phyloP scores from a whole-genome alignment of 805 yeast genomes.

The Spathaspora gorwiae region DNA sequence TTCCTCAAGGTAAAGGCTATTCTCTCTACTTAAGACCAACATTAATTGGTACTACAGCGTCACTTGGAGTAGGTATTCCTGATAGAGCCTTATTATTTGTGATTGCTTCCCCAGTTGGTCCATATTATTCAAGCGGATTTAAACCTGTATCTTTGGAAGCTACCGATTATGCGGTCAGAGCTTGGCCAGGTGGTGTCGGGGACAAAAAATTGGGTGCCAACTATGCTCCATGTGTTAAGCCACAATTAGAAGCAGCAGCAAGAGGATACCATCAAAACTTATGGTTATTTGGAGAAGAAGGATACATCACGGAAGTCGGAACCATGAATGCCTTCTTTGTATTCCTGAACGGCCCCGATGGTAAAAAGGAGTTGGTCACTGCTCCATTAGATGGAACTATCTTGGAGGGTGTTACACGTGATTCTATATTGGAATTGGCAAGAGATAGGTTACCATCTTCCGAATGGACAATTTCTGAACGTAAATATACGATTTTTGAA shows the following conservation, averaged over 20 bases:
- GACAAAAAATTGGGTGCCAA: conserved; percentile 95
- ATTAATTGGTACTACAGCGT: conserved; percentile 85
- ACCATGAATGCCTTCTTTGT: conserved; percentile 94
- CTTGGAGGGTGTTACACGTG: conserved; percentile 94
- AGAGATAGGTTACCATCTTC: conserved; percentile 67
- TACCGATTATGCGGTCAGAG: conserved; percentile 92
- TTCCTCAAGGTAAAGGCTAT: conserved; percentile 84
- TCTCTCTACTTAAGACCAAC: conserved; percentile 93
- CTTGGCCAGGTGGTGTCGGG: conserved; percentile 99
- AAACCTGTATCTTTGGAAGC: conserved; percentile 94
- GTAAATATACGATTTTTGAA: conserved; percentile 78
- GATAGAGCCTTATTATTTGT: conserved; percentile 77
- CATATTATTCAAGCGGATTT: conserved; percentile 86
- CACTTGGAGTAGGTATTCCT: conserved; percentile 84
- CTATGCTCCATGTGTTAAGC: conserved; percentile 92
- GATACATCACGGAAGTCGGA: conserved; percentile 89
- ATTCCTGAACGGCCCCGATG: conserved; percentile 55
- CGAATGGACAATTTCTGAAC: conserved; percentile 82
- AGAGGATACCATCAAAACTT: conserved; percentile 94
- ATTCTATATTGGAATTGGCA: conserved; percentile 74
- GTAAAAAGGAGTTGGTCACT: conserved; percentile 86
- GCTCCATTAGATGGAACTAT: conserved; percentile 98
- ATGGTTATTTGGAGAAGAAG: conserved; percentile 92
- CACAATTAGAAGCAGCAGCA: conserved; percentile 83
- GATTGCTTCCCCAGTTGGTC: conserved; percentile 95